Evolutionary conservation across 2,329 filamentous ascomycete species (phyloP).

Genomic region (Emmonsiellopsis sp.): DNA sequence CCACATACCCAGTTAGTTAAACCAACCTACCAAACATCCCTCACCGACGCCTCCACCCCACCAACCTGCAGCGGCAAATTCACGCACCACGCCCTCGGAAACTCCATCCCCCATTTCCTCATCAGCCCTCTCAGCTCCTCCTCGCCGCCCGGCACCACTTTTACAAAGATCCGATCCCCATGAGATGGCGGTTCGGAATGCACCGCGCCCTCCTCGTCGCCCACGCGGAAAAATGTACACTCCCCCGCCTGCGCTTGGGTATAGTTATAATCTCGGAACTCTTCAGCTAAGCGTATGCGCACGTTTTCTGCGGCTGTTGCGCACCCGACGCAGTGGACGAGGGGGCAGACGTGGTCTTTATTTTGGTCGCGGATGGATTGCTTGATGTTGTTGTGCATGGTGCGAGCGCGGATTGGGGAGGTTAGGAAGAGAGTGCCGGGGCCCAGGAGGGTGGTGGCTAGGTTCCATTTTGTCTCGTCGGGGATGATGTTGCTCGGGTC

Average conservation of each 20-base stretch:
- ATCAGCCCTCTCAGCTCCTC: slow-evolving; percentile 22
- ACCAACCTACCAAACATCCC: slow-evolving; percentile 8
- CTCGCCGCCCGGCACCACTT: slow-evolving; percentile 27
- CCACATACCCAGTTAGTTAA: not conserved
- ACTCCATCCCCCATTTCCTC: slow-evolving; percentile 25
- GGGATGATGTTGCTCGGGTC: not conserved
- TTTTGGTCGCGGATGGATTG: slow-evolving; percentile 14
- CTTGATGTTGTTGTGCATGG: slow-evolving; percentile 23
- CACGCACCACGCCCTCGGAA: slow-evolving; percentile 18
- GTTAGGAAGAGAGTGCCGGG: slow-evolving; percentile 39
- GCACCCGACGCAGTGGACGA: slow-evolving; percentile 38
- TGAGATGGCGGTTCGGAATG: slow-evolving; percentile 4
- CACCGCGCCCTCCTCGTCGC: not conserved
- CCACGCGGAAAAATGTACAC: slow-evolving; percentile 1
- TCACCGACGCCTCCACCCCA: slow-evolving; percentile 6
- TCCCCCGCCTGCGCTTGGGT: not conserved
- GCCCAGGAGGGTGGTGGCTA: slow-evolving; percentile 40
- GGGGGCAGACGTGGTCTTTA: slow-evolving; percentile 32
- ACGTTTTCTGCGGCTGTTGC: slow-evolving; percentile 34
- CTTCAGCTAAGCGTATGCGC: slow-evolving; percentile 24
- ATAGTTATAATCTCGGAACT: slow-evolving; percentile 15
- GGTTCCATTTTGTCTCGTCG: slow-evolving; percentile 38
- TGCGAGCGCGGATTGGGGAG: slow-evolving; percentile 22
- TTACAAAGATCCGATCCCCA: slow-evolving; percentile 27
- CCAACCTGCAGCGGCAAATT: slow-evolving; percentile 12